Evolutionary conservation across 805 yeast genomes (phyloP).

Genomic region (Myxozyma geophila): DNA sequence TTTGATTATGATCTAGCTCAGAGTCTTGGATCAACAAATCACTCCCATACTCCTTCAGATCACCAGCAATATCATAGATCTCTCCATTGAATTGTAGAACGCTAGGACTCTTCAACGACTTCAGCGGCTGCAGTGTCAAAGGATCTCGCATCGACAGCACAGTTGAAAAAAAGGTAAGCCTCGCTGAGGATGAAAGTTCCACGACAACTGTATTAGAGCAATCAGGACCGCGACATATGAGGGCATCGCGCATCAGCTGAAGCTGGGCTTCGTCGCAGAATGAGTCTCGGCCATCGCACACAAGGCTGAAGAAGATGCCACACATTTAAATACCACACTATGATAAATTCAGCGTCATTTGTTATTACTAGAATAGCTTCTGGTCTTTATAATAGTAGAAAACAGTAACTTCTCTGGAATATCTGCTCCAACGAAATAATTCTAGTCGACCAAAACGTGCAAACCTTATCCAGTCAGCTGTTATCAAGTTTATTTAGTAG

Average conservation of each 20-base stretch:
- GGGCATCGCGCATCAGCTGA: neutral
- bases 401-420: neutral
- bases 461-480: conserved; percentile 5
- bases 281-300: conserved; percentile 1
- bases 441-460: neutral
- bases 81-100: conserved; percentile 90
- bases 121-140: conserved; percentile 72
- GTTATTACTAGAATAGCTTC: too few relatives aligned
- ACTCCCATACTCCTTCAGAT: conserved; percentile 45
- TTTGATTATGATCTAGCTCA: conserved; percentile 2
- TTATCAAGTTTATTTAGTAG: conserved; percentile 1
- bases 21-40: conserved; percentile 8
- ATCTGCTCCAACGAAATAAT: neutral
- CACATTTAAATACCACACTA: conserved; percentile 39
- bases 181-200: neutral
- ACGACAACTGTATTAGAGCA: conserved; percentile 15
- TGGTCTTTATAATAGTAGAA: too few relatives aligned
- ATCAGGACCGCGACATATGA: conserved; percentile 43
- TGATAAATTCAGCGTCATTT: too few relatives aligned
- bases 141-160: conserved; percentile 82
- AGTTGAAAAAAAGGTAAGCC: conserved; percentile 56
- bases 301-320: conserved; percentile 42
- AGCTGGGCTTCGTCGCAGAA: neutral
- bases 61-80: conserved; percentile 60
- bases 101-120: conserved; percentile 39